A percentile compares a stretch with the other conserved stretches of the same genome.
phyloP scores from a whole-genome alignment of 495 filamentous ascomycete species.

The Penicillium tannophilum region DNA sequence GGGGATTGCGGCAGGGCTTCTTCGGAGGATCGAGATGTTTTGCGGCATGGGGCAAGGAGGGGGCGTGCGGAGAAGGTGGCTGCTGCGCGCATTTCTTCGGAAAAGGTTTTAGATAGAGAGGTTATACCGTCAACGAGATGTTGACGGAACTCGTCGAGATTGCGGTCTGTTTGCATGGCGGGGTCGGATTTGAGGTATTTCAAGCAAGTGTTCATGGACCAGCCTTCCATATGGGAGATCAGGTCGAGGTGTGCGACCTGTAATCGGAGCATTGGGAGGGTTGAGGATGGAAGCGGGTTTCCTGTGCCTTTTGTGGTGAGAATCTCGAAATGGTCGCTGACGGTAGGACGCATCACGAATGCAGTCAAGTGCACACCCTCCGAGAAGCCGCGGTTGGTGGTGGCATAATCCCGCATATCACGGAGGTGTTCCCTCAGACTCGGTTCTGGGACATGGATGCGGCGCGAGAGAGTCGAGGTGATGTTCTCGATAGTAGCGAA shows the following conservation, averaged over 20 bases:
- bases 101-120: slow-evolving; percentile 44
- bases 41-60: slow-evolving; percentile 47
- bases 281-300: slow-evolving; percentile 68
- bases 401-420: slow-evolving; percentile 62
- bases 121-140: slow-evolving; percentile 44
- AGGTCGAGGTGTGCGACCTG: slow-evolving; percentile 60
- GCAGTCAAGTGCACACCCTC: slow-evolving; percentile 75
- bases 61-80: slow-evolving; percentile 52
- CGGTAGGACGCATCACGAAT: slow-evolving; percentile 70
- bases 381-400: slow-evolving; percentile 51
- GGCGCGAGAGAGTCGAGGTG: slow-evolving; percentile 62
- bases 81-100: slow-evolving; percentile 47
- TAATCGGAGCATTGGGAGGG: slow-evolving; percentile 58
- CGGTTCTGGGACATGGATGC: slow-evolving; percentile 67
- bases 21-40: slow-evolving; percentile 21
- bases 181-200: slow-evolving; percentile 45
- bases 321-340: slow-evolving; percentile 72
- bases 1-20: slow-evolving; percentile 18
- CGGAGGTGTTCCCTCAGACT: slow-evolving; percentile 57
- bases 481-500: slow-evolving; percentile 74
- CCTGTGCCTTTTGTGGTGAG: slow-evolving; percentile 64
- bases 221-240: slow-evolving; percentile 58
- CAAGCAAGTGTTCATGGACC: slow-evolving; percentile 53
- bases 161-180: slow-evolving; percentile 32
- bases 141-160: slow-evolving; percentile 42